Percentiles rank a stretch among this genome's conserved stretches.
Evolutionary conservation across 305 asterid species (phyloP).

Genomic region (Fraxinus sp.): DNA sequence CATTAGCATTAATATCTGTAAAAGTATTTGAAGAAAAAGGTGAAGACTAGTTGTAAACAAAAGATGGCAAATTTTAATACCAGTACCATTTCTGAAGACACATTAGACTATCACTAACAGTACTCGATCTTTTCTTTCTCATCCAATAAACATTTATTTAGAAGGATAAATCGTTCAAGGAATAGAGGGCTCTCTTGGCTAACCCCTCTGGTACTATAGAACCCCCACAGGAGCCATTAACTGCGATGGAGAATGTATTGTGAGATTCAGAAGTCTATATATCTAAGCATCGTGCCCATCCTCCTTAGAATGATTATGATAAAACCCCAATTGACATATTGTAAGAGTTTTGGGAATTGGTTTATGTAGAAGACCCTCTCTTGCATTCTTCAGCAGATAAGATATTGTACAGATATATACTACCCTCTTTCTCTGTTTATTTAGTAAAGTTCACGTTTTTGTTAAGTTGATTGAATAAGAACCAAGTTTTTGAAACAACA

Average conservation of each 20-base stretch:
- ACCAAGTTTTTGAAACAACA: not conserved
- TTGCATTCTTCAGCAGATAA: not conserved
- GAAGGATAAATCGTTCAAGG: not conserved
- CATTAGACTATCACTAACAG: not conserved
- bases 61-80: not conserved
- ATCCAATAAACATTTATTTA: not conserved
- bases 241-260: not conserved
- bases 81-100: not conserved
- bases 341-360: not conserved
- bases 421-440: not conserved
- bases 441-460: not conserved
- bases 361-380: not conserved
- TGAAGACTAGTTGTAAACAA: slow-evolving; percentile 1
- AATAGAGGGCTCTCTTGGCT: not conserved
- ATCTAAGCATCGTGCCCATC: not conserved
- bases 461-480: not conserved
- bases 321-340: not conserved
- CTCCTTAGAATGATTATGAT: not conserved
- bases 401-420: not conserved
- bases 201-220: not conserved
- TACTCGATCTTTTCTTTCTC: not conserved
- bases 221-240: not conserved
- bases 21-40: not conserved
- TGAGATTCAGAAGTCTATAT: not conserved
- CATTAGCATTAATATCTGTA: not conserved